These are phyloP conservation scores for Tripidium arundinaceum DNA, from an alignment of 202 grass and related monocot species.

Conservation along the genomic window DNA sequence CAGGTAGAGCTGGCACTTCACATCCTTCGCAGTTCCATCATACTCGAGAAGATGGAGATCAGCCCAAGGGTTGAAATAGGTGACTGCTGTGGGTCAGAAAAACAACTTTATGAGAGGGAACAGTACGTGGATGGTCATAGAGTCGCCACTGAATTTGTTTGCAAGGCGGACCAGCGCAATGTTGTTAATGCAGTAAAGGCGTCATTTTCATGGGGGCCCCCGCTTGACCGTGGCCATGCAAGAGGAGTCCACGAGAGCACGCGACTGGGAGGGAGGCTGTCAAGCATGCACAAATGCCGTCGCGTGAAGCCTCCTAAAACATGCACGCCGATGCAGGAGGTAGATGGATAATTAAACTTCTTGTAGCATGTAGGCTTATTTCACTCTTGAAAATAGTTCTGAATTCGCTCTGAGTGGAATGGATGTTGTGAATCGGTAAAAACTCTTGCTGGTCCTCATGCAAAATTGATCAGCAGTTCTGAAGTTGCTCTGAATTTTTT, in stretches of 20 bases:
- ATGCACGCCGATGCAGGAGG: background rate
- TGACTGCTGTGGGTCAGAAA: no score
- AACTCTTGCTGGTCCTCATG: background rate
- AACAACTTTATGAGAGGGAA: background rate
- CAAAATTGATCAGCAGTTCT: background rate
- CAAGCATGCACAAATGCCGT: background rate
- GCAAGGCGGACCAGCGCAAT: background rate
- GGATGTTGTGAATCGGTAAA: background rate
- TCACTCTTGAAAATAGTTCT: background rate
- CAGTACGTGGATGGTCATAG: background rate
- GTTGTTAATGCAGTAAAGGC: background rate
- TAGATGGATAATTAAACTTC: background rate
- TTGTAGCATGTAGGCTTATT: background rate
- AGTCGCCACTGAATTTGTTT: background rate
- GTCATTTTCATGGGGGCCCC: background rate
- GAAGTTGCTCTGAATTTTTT: background rate
- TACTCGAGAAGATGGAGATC: conserved; percentile 15
- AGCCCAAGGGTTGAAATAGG: no score
- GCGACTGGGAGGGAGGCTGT: no score
- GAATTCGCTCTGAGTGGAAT: background rate
- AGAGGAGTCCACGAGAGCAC: background rate
- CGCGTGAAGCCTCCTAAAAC: background rate
- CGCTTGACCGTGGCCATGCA: background rate
- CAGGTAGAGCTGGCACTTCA: conserved; percentile 18
- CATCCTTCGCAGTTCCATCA: background rate